Evolutionary conservation across 2,329 filamentous ascomycete species (phyloP), one percentile per base, ranked within the genome.

Genomic region (Tolypocladium tropicale): DNA sequence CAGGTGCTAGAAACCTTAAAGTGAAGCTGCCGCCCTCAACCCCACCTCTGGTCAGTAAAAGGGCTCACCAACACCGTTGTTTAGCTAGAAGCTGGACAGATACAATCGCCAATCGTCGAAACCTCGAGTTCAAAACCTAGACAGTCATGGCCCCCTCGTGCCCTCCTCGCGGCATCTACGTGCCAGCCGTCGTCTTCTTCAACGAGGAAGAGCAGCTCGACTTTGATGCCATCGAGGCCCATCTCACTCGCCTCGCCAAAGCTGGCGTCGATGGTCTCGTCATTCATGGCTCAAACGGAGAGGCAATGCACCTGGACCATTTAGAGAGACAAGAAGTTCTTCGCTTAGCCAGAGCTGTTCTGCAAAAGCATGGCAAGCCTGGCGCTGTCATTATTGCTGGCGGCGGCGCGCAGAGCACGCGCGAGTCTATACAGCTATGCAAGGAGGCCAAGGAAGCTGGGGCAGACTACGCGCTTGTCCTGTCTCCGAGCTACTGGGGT

Each of bases 261-360:
- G 81, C 87, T 37, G 88, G 88, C 57, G 83, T 92, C 53, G 80
- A 85, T 28, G 88, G 89, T 14, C 78, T 94, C 53, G 86, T 88
- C 52, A 89, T 87, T 11, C 89, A 92, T 68, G 89, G 89, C 50
- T 90, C 86, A 65, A 94, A 93, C 65, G 89, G 89, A 64, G 89
- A 94, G 74, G 89, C 89, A 6, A 88, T 90, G 21, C 89, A 92
- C 67, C 78, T 94, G 33, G 85, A 85, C 32, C 84, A 85, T 61
- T 75, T 79, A 28, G 89, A 93, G 72, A 83, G 88, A 56, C 80
- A 81, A 46, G 74, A 83, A 54, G 82, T 93, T 60, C 90, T 70
- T 75, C 4, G 74, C 77, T 62, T 77, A 88, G 72, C 87, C 85
- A 33, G 53, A 2, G 21, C 48, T 3, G 41, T 59, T 6, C 49